These are phyloP conservation scores for Paramecium sexaurelia DNA, from an alignment of 73 alveolate species.

Conservation along the genomic window DNA sequence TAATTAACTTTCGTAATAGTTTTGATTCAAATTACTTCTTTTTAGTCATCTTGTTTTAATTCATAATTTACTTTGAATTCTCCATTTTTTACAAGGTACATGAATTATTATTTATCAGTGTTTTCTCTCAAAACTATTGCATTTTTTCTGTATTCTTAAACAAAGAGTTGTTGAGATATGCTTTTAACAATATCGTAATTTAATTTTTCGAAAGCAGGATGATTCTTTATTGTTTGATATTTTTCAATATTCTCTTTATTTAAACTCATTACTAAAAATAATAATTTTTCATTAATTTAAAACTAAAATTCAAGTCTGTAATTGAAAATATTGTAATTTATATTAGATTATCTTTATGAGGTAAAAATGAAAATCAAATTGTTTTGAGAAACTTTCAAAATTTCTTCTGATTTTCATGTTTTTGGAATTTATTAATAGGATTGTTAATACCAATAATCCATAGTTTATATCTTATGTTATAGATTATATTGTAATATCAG, in stretches of 20 bases:
- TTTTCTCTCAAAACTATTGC: background rate
- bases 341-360: background rate
- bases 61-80: background rate
- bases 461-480: background rate
- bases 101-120: background rate
- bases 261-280: background rate
- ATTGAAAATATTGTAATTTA: background rate
- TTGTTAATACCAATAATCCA: background rate
- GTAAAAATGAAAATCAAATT: no score
- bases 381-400: background rate
- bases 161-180: background rate
- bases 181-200: background rate
- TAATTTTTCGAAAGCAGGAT: background rate
- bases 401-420: no score
- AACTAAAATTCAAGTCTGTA: background rate
- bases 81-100: slow-evolving; percentile 20
- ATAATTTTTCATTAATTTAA: background rate
- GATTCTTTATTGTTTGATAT: background rate
- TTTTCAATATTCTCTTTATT: background rate
- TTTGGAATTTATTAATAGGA: no score
- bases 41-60: background rate
- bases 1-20: background rate
- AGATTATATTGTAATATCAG: background rate
- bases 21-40: background rate
- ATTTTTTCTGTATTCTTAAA: background rate